Evolutionary conservation across 1,284 basidiomycete species (phyloP), one percentile per base, ranked within the genome.

Genomic region (Leccinum ponderosum): DNA sequence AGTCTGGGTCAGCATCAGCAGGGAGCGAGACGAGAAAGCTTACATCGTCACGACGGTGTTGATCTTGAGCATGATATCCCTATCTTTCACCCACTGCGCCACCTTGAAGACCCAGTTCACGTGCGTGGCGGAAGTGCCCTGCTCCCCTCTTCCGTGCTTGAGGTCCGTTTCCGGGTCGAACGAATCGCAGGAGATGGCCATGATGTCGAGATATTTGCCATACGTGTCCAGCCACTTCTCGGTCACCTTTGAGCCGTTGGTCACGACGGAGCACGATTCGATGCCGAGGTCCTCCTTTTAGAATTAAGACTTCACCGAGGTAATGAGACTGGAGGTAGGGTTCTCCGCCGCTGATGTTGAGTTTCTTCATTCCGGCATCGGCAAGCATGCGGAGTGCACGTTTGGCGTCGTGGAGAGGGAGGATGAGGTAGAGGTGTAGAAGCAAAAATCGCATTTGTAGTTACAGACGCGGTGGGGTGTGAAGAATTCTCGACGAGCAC

Each of bases 331-430:
- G 65, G 15, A 79, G 70, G 59, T 77, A 76, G 0, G 77, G 77
- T 48, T 79, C 76, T 3, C 78, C 75, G 12, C 78, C 77, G 47
- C 70, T 74, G 59, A 78, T 78, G 62, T 78, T 77, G 29, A 79
- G 66, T 53, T 78, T 79, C 54, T 69, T 70, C 78, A 78, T 79
- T 0, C 77, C 77, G 0, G 74, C 71, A 4, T 73, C 68, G 1
- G 68, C 69, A 6, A 79, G 73, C 14, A 78, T 59, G 12, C 71
- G 69, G 3, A 79, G 69, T 0, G 70, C 78, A 3, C 63, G 52
- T 55, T 76, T 77, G 3, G 69, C 76, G 5, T 77, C 65, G 1
- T 76, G 72, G 5, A 78, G 17, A 1, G 72, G 73, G 7, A 77
- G 67, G 20, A 78, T 73, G 9, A 60, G 65, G 0, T 70, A 6